Percentiles rank a stretch among this genome's conserved stretches.
Conservation (phyloP, 305 asterid species). For the Rubia balearica region DNA sequence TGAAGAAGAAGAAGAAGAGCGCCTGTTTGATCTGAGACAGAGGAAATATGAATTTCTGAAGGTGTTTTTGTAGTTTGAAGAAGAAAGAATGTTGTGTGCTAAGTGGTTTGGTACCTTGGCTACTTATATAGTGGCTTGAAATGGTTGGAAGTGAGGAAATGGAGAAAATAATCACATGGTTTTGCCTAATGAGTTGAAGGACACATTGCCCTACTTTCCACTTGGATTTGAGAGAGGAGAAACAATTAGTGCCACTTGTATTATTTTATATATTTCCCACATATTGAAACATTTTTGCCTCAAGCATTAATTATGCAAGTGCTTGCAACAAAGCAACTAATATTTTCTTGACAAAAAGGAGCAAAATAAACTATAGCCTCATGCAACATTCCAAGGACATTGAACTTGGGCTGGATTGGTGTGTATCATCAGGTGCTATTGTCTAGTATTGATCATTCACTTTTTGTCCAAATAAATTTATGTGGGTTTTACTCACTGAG, state of each 20-base stretch:
- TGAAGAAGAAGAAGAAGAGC: neutral
- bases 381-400: constrained; percentile 5
- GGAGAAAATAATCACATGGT: constrained; percentile 18
- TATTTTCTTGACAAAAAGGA: constrained; percentile 4
- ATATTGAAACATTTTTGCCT: neutral
- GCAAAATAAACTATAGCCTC: neutral
- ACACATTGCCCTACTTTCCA: constrained; percentile 22
- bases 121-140: neutral
- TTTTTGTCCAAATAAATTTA: constrained; percentile 1
- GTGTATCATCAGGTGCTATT: constrained; percentile 11
- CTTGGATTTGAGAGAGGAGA: constrained; percentile 14
- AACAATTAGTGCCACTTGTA: constrained; percentile 5
- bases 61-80: too few species aligned
- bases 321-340: constrained; percentile 7
- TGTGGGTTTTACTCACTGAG: constrained; percentile 2
- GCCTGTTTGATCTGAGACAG: neutral
- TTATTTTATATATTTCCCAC: neutral
- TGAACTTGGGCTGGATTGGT: constrained; percentile 23
- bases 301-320: neutral
- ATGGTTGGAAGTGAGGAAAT: constrained; percentile 8
- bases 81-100: neutral
- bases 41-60: too few species aligned
- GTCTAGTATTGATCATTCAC: neutral
- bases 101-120: neutral
- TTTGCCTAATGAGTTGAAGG: constrained; percentile 17